These are phyloP conservation scores for Amauroascus verrucosus DNA, from an alignment of 2,329 filamentous ascomycete genomes.

Conservation along the genomic window DNA sequence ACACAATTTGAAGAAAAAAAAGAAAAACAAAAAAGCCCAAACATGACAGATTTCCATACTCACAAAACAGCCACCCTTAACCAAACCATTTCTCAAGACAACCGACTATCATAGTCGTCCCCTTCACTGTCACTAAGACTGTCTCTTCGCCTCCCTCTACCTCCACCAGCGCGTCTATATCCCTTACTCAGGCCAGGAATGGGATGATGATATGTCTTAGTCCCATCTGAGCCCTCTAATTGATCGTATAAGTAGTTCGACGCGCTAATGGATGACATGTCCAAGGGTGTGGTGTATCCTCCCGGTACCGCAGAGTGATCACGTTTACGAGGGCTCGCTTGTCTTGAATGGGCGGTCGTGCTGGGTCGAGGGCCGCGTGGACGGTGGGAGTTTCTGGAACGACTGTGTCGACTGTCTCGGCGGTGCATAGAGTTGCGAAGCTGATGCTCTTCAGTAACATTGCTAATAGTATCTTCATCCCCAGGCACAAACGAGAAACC, in stretches of 20 bases:
- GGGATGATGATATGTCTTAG: conserved; percentile 48
- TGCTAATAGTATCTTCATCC: conserved; percentile 35
- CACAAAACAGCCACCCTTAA: background rate
- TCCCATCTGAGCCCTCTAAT: conserved; percentile 34
- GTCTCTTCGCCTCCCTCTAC: conserved; percentile 39
- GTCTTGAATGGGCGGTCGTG: conserved; percentile 22
- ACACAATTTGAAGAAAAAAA: background rate
- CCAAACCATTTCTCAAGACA: conserved; percentile 4
- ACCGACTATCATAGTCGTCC: conserved; percentile 25
- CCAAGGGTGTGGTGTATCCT: conserved; percentile 36
- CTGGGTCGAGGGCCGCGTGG: conserved; percentile 15
- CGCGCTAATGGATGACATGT: conserved; percentile 32
- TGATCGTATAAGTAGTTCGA: conserved; percentile 35
- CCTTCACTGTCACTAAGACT: conserved; percentile 47
- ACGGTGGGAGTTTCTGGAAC: conserved; percentile 11
- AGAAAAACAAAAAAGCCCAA: background rate
- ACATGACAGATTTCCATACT: background rate
- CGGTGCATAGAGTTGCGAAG: conserved; percentile 12
- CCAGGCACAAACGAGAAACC: conserved; percentile 43
- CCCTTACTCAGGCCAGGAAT: conserved; percentile 45
- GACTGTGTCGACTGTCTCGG: conserved; percentile 4
- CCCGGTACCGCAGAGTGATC: conserved; percentile 29
- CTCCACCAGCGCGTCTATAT: conserved; percentile 30
- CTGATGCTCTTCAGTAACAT: conserved; percentile 29
- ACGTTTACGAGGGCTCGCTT: conserved; percentile 30